A percentile compares a stretch with the other conserved stretches of the same genome.
These are phyloP conservation scores for Scopulariopsis brevicaulis DNA, from an alignment of 2,329 filamentous ascomycete species.

Conservation along the genomic window DNA sequence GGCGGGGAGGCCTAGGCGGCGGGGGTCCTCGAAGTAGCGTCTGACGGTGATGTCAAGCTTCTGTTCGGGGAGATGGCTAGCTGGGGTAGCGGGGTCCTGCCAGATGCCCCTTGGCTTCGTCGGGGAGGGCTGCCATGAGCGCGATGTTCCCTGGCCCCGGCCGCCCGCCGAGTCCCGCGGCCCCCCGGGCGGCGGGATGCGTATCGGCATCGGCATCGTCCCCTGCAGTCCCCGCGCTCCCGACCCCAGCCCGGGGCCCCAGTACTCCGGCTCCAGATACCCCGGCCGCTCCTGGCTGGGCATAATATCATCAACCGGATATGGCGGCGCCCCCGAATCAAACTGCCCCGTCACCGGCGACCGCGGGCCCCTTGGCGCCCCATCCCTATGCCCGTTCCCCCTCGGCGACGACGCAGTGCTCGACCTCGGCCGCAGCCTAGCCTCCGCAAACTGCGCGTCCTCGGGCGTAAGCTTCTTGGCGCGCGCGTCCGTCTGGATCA, in stretches of 20 bases:
- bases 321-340: constrained; percentile 10
- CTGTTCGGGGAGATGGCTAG: background rate
- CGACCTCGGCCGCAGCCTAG: background rate
- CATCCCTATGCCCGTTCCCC: background rate
- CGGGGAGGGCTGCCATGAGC: background rate
- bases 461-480: background rate
- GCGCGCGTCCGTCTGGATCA: background rate
- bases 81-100: background rate
- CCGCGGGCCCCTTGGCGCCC: constrained; percentile 9
- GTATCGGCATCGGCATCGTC: constrained; percentile 9
- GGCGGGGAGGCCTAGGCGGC: constrained; percentile 26
- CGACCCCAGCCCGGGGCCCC: constrained; percentile 8
- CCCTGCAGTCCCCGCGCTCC: constrained; percentile 8
- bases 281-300: constrained; percentile 11
- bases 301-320: constrained; percentile 16
- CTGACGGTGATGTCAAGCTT: constrained; percentile 14
- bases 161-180: constrained; percentile 9
- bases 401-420: background rate
- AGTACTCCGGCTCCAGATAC: constrained; percentile 5
- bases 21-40: constrained; percentile 41
- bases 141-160: background rate
- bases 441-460: background rate
- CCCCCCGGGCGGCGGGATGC: constrained; percentile 10
- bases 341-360: constrained; percentile 12
- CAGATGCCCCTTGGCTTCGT: background rate